Conservation (phyloP, 2,329 filamentous ascomycete genomes). For the Ophiostoma montium region DNA sequence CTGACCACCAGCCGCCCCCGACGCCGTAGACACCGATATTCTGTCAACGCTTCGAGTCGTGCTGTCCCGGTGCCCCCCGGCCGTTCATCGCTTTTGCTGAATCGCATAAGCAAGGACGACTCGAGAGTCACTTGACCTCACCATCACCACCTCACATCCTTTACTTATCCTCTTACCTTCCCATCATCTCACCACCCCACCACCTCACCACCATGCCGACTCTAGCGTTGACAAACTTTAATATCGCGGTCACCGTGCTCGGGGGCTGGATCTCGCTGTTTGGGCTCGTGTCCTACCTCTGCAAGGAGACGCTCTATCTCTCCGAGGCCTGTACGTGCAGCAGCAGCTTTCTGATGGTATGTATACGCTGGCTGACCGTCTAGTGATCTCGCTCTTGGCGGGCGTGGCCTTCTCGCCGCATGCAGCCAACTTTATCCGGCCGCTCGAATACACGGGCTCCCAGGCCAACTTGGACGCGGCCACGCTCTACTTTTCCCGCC, state of each 20-base stretch:
- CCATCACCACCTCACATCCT: background rate
- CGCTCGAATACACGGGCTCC: constrained; percentile 55
- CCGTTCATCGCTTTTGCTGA: constrained; percentile 14
- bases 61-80: constrained; percentile 14
- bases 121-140: constrained; percentile 20
- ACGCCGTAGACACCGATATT: background rate
- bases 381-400: constrained; percentile 71
- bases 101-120: constrained; percentile 24
- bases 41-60: constrained; percentile 1
- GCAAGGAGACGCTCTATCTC: constrained; percentile 82
- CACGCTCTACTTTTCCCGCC: constrained; percentile 70
- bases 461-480: constrained; percentile 49
- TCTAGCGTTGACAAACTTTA: constrained; percentile 52
- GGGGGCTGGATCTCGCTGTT: constrained; percentile 87
- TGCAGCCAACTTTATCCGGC: constrained; percentile 62
- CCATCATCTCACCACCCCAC: background rate
- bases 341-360: too few relatives aligned
- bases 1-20: background rate
- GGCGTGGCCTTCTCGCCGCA: constrained; percentile 68
- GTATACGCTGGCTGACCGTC: background rate
- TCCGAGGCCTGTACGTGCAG: constrained; percentile 59
- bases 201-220: constrained; percentile 24
- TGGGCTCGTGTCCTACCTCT: constrained; percentile 74
- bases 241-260: constrained; percentile 65
- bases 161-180: background rate